Base-by-base conservation (phyloP, 345 rosid genomes). In the Euphorbia tirucalli region DNA sequence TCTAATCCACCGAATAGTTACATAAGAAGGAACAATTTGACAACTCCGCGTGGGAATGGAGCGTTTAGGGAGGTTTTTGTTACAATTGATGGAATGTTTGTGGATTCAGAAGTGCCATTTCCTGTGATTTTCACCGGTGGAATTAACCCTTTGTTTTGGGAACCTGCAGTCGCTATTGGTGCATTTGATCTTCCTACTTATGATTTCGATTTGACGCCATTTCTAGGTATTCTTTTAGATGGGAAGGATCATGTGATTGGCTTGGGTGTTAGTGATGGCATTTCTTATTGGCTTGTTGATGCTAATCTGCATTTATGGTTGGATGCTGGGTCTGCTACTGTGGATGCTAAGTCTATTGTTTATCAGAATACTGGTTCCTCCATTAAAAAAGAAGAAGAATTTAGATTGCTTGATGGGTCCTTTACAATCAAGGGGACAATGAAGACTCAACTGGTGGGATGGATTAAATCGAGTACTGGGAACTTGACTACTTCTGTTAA, bases 111-210 rank as follows among this genome's bases (percentile, higher is more conserved):
- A 71, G 80, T 90, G 21, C 92, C 87, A 31, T 87, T 89, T 65
- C 97, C 98, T 28, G 93, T 94, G 21, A 76, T 94, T 10, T 92
- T 89, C 69, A 85, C 92, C 1, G 98, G 98, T 1, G 95, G 97
- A 56, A 85, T 92, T 61, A 94, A 94, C 50, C 97, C 98, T 0
- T 77, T 94, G 66, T 83, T 92, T 64, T 94, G 98, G 97, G 86
- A 87, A 72, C 96, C 96, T 5, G 75, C 87, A 14, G 96, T 92
- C 69, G 89, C 86, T 2, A 87, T 90, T 18, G 95, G 92, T 25
- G 95, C 89, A 5, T 92, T 94, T 71, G 69, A 85, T 76, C 78
- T 94, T 15, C 97, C 98, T 3, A 78, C 89, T n/a, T 90, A 92
- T 41, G 90, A 94, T 61, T 56, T 90, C 31, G 92, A 94, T 48